These are phyloP conservation scores for Candida sp. DNA, from an alignment of 1,139 yeast genomes.

Conservation along the genomic window DNA sequence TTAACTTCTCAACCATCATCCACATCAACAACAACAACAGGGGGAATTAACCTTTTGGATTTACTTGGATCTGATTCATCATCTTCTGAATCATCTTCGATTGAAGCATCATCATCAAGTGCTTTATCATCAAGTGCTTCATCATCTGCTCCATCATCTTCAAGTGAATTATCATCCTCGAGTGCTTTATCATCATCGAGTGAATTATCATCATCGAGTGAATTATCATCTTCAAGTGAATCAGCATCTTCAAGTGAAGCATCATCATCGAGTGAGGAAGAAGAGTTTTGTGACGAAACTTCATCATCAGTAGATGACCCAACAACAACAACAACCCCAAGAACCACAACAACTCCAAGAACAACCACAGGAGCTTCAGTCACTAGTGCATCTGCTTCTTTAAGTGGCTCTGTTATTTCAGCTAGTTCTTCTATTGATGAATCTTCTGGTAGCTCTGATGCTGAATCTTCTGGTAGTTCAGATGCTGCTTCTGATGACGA, in stretches of 20 bases:
- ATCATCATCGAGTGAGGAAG: not conserved
- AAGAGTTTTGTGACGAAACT: no score
- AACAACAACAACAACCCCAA: no score
- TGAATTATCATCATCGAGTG: not conserved
- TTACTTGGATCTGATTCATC: constrained; percentile 1
- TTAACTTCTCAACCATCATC: not conserved
- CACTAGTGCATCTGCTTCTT: not conserved
- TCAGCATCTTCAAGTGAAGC: not conserved
- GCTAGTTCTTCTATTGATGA: not conserved
- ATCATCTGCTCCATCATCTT: constrained; percentile 1
- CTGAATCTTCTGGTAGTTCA: not conserved
- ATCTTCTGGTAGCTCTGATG: not conserved
- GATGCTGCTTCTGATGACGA: not conserved
- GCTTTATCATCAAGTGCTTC: constrained; percentile 2
- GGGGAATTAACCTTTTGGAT: not conserved
- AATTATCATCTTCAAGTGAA: not conserved
- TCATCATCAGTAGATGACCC: no score
- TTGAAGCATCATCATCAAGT: constrained; percentile 3
- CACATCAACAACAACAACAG: constrained; percentile 2
- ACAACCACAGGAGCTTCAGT: no score
- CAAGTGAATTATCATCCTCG: not conserved
- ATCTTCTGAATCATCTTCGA: constrained; percentile 5
- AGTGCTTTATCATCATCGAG: not conserved
- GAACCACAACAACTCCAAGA: no score
- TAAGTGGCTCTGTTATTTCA: not conserved